These are phyloP conservation scores for Betula pendula DNA, from an alignment of 306 rosid species.

Conservation along the genomic window DNA sequence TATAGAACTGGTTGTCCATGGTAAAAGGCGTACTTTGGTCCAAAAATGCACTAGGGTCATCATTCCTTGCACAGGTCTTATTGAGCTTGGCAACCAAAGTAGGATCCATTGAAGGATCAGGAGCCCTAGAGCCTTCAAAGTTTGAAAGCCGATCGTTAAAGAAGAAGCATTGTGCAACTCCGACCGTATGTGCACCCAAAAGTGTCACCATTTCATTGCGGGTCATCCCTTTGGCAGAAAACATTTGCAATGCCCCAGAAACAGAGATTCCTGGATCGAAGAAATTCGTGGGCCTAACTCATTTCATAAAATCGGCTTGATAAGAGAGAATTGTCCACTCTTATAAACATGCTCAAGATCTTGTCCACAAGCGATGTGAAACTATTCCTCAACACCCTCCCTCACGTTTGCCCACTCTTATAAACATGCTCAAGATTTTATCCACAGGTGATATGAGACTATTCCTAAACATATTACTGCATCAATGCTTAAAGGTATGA, in stretches of 20 bases:
- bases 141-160: slow-evolving; percentile 34
- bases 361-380: too few species aligned
- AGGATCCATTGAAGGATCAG: slow-evolving; percentile 51
- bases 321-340: too few species aligned
- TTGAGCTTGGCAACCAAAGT: slow-evolving; percentile 28
- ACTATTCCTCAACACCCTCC: too few species aligned
- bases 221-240: slow-evolving; percentile 30
- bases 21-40: slow-evolving; percentile 47
- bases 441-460: too few species aligned
- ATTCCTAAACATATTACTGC: too few species aligned
- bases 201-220: slow-evolving; percentile 55
- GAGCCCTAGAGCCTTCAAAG: too few species aligned
- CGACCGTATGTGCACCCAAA: slow-evolving; percentile 65
- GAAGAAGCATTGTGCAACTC: slow-evolving; percentile 51
- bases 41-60: slow-evolving; percentile 32
- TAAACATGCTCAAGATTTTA: too few species aligned
- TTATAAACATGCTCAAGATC: too few species aligned
- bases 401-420: too few species aligned
- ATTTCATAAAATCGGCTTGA: too few species aligned
- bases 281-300: too few species aligned
- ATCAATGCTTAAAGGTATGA: too few species aligned
- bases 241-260: neutral
- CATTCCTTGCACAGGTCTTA: neutral
- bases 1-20: slow-evolving; percentile 47
- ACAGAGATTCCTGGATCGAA: slow-evolving; percentile 25